Conservation (phyloP, 192 early-diverging fungal genomes). For the Allomyces macrogynus region DNA sequence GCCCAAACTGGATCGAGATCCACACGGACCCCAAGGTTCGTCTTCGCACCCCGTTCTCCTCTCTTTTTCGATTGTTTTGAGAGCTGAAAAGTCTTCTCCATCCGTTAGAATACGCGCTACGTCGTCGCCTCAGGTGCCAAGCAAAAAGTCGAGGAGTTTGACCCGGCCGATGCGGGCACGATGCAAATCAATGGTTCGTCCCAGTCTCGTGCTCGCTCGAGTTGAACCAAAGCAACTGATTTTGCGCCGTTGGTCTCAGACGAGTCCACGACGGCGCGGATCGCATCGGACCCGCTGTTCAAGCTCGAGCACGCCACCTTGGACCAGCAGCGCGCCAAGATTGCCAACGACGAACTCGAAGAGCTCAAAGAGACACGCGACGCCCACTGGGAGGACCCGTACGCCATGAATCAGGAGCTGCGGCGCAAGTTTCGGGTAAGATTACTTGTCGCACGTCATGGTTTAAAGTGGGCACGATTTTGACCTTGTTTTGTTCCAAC, state of each 20-base stretch:
- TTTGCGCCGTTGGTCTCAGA: constrained; percentile 10
- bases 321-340: constrained; percentile 26
- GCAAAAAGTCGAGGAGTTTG: constrained; percentile 51
- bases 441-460: neutral
- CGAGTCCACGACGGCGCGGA: constrained; percentile 20
- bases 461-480: neutral
- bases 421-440: constrained; percentile 44
- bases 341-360: constrained; percentile 25
- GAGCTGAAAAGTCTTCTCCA: neutral
- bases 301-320: constrained; percentile 34
- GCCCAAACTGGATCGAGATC: constrained; percentile 67
- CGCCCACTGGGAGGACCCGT: constrained; percentile 61
- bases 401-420: constrained; percentile 43
- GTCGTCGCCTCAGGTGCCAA: constrained; percentile 47
- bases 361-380: constrained; percentile 42
- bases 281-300: constrained; percentile 27
- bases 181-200: constrained; percentile 34
- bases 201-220: neutral
- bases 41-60: neutral
- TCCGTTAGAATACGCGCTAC: constrained; percentile 41
- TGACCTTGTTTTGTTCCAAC: no score
- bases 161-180: constrained; percentile 40
- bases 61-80: neutral
- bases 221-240: neutral
- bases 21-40: constrained; percentile 80